Evolutionary conservation across 345 rosid genomes (phyloP), one percentile per base, ranked within the genome.

Genomic region (Psidium guajava): DNA sequence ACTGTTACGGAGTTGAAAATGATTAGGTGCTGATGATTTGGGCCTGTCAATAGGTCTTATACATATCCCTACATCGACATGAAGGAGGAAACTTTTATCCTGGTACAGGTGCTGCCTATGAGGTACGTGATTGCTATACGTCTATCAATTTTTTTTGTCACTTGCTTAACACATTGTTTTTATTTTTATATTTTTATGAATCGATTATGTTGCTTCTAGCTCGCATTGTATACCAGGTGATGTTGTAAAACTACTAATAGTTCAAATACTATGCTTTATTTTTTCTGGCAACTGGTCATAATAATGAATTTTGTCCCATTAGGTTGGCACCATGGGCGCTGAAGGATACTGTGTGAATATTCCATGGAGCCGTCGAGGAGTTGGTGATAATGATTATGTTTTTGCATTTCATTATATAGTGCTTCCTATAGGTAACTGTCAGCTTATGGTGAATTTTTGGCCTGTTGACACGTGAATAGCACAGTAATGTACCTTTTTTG

Each of bases 281-380:
- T 18, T 69, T 32, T 69, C 80, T 69, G 42, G 9, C 47, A 69
- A 36, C 9, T 69, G 80, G 80, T 36, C 80, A 32, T 69, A 13
- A 69, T 69, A 69, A 47, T 69, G 80, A 69, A 69, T 69, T 84
- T 56, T 82, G 82, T 86, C 86, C 47, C 88, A 85, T 88, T 80
- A 97, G 99, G 93, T 95, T 88, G 99, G 99, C 87, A 88, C 87
- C 56, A 89, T 90, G 24, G 99, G 98, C 74, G 99, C 96, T 82
- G 98, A 96, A 91, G 99, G 99, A 57, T 94, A 91, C 86, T 97
- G 99, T 58, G 98, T 96, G 69, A 96, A 97, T 90, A 84, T 97
- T 85, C 99, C 99, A n/a, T 97, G 99, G 99, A 96, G 95, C 86
- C 90, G 98, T 44, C 94, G 98, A 54, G 99, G 98, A 86, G 96